These are phyloP conservation scores for Eucalyptus camaldulensis DNA, from an alignment of 345 rosid genomes.

Conservation along the genomic window DNA sequence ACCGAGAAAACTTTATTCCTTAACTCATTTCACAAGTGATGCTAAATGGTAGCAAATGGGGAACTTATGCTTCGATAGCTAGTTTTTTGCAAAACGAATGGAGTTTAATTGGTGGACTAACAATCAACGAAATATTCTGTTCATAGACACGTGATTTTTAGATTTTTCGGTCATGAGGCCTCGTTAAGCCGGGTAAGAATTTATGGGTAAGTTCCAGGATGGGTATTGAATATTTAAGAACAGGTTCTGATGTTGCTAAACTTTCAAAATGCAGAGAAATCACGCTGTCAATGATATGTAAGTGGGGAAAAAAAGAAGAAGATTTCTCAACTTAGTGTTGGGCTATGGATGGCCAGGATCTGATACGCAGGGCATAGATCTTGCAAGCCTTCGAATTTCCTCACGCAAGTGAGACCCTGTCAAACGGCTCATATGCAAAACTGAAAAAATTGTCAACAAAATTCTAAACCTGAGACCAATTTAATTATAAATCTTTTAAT, in stretches of 20 bases:
- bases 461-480: no score
- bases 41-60: background rate
- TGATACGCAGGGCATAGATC: no score
- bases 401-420: no score
- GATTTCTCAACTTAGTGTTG: background rate
- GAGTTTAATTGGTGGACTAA: background rate
- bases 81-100: background rate
- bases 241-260: background rate
- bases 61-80: background rate
- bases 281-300: background rate
- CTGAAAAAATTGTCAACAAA: no score
- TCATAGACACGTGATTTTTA: background rate
- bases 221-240: background rate
- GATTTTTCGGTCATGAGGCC: background rate
- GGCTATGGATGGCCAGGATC: no score
- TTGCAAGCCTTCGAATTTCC: no score
- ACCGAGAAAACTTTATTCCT: background rate
- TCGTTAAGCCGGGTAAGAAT: background rate
- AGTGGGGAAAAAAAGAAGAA: background rate
- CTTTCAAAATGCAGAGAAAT: background rate
- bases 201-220: background rate
- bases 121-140: background rate
- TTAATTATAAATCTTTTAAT: no score
- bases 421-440: no score
- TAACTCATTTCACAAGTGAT: background rate